Evolutionary conservation across 441 rosid species (phyloP).

Genomic region (Corymbia citriodora): DNA sequence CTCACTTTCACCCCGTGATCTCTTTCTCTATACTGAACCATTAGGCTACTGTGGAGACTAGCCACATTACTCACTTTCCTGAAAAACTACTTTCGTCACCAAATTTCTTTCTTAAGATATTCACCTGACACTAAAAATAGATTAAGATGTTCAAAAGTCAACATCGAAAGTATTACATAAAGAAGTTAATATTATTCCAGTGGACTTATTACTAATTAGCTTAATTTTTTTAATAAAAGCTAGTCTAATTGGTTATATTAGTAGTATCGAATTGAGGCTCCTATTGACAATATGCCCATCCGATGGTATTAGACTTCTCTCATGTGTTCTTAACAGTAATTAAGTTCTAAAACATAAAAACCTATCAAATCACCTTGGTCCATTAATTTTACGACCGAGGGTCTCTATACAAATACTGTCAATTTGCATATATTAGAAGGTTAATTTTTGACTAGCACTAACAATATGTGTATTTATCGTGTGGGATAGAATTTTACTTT

Average conservation of each 20-base stretch:
- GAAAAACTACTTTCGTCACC: background rate
- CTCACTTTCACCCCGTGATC: background rate
- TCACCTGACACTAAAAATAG: background rate
- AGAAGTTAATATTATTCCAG: rapidly evolving
- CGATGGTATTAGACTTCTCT: too few relatives aligned
- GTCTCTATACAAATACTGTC: background rate
- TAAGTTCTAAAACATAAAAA: background rate
- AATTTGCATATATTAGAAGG: background rate
- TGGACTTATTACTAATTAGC: rapidly evolving
- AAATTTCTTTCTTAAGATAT: background rate
- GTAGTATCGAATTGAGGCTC: rapidly evolving
- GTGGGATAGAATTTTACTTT: too few relatives aligned
- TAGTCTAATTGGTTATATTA: rapidly evolving
- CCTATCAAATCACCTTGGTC: rapidly evolving
- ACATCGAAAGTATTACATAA: rapidly evolving
- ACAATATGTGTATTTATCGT: background rate
- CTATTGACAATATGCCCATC: rapidly evolving
- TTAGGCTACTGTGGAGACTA: background rate
- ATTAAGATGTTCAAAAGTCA: too few relatives aligned
- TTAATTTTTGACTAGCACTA: background rate
- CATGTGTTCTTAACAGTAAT: rapidly evolving
- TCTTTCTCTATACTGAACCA: background rate
- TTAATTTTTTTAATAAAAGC: rapidly evolving
- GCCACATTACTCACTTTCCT: rapidly evolving
- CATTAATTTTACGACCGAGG: rapidly evolving